phyloP scores from a whole-genome alignment of 495 filamentous ascomycete species.

The Pyrenopolyporus hunteri region DNA sequence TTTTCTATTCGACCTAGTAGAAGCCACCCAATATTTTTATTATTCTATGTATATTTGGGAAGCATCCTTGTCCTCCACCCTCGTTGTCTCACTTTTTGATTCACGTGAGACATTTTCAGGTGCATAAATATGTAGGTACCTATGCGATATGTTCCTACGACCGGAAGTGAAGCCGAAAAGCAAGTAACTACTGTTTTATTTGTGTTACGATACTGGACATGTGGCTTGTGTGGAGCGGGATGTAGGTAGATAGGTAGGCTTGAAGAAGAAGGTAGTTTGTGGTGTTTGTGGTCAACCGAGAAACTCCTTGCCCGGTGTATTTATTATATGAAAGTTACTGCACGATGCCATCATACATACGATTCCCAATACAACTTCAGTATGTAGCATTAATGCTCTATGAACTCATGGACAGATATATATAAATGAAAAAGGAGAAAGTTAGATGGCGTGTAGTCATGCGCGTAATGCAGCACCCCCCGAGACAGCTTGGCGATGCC shows the following conservation, averaged over 20 bases:
- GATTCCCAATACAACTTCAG: background rate
- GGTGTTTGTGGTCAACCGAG: background rate
- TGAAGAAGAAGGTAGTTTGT: background rate
- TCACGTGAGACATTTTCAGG: too few species aligned
- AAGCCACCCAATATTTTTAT: too few species aligned
- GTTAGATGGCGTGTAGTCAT: background rate
- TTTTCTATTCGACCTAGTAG: too few species aligned
- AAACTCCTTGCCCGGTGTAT: constrained; percentile 25
- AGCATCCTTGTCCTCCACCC: too few species aligned
- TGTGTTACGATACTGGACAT: background rate
- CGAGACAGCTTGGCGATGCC: constrained; percentile 16
- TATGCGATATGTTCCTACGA: too few species aligned
- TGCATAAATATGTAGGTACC: too few species aligned
- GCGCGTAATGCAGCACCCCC: background rate
- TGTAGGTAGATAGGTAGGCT: background rate
- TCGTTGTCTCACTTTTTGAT: too few species aligned
- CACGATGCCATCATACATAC: constrained; percentile 20
- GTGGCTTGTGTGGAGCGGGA: background rate
- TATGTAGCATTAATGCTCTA: constrained; percentile 3
- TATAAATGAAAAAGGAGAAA: background rate
- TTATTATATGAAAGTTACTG: constrained; percentile 20
- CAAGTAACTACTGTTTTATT: background rate
- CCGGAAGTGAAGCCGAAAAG: too few species aligned
- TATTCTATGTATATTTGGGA: too few species aligned
- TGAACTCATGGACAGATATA: background rate